A percentile compares a stretch with the other conserved stretches of the same genome.
Conservation (phyloP, 2,329 filamentous ascomycete genomes). For the Aspergillus bombycis region DNA sequence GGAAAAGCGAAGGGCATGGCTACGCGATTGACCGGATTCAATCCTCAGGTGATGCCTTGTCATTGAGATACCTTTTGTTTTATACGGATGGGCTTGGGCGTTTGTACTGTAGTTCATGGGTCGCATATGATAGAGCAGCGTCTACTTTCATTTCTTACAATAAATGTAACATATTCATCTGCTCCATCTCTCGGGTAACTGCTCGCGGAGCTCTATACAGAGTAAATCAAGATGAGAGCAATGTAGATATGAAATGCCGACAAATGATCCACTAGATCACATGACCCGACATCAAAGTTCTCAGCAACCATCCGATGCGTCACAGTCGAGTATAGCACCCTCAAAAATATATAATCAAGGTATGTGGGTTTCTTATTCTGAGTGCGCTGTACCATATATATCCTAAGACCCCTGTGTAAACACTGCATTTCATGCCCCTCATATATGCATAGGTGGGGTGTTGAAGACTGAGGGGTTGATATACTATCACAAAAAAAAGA, state of each 20-base stretch:
- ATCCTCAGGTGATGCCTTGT: slow-evolving; percentile 9
- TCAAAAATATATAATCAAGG: background rate
- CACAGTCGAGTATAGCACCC: background rate
- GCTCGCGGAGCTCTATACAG: background rate
- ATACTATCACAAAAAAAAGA: slow-evolving; percentile 1
- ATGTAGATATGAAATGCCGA: background rate
- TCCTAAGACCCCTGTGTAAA: background rate
- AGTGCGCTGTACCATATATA: background rate
- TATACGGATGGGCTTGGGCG: slow-evolving; percentile 15
- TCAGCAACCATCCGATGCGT: background rate
- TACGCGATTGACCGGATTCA: slow-evolving; percentile 68
- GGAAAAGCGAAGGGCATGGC: slow-evolving; percentile 89
- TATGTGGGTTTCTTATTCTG: background rate
- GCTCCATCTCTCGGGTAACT: background rate
- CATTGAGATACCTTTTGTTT: slow-evolving; percentile 22
- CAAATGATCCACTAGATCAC: slow-evolving; percentile 10
- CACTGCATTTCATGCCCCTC: background rate
- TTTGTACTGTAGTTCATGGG: slow-evolving; percentile 17
- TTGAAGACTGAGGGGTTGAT: background rate
- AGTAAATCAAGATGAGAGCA: background rate
- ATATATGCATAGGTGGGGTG: background rate
- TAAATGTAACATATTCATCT: slow-evolving; percentile 13
- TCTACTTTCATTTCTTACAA: background rate
- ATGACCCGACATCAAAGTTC: slow-evolving; percentile 18
- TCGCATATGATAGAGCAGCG: slow-evolving; percentile 18